A percentile compares a stretch with the other conserved stretches of the same genome.
These are phyloP conservation scores for Tolypocladium sp. DNA, from an alignment of 2,329 filamentous ascomycete species.

Conservation along the genomic window DNA sequence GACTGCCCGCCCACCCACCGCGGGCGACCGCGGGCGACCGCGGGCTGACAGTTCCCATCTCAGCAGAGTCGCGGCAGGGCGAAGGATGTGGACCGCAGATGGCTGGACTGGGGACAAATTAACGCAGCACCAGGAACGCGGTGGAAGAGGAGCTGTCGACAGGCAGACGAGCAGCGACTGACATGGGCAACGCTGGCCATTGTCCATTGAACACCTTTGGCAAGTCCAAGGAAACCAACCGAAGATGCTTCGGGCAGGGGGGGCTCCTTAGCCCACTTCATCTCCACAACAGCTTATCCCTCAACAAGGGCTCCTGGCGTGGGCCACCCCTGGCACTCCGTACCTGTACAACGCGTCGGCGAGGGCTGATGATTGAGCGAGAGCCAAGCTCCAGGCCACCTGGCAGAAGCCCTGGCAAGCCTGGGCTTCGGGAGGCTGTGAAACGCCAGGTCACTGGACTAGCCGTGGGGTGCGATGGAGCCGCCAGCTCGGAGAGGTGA, in stretches of 20 bases:
- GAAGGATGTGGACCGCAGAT: neutral
- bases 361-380: neutral
- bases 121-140: neutral
- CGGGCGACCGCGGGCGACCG: neutral
- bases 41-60: neutral
- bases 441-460: neutral
- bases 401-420: neutral
- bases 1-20: neutral
- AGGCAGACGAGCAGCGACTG: neutral
- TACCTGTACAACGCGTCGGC: neutral
- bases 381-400: neutral
- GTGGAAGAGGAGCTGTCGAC: neutral
- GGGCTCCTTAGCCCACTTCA: neutral
- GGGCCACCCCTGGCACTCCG: neutral
- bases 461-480: neutral
- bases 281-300: slow-evolving; percentile 4
- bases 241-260: neutral
- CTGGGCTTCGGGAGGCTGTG: neutral
- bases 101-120: neutral
- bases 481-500: neutral
- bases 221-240: neutral
- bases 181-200: neutral
- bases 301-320: slow-evolving; percentile 1
- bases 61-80: neutral
- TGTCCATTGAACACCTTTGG: neutral